Conservation (phyloP, 2,329 filamentous ascomycete genomes). For the Ceratocystis harringtonii region DNA sequence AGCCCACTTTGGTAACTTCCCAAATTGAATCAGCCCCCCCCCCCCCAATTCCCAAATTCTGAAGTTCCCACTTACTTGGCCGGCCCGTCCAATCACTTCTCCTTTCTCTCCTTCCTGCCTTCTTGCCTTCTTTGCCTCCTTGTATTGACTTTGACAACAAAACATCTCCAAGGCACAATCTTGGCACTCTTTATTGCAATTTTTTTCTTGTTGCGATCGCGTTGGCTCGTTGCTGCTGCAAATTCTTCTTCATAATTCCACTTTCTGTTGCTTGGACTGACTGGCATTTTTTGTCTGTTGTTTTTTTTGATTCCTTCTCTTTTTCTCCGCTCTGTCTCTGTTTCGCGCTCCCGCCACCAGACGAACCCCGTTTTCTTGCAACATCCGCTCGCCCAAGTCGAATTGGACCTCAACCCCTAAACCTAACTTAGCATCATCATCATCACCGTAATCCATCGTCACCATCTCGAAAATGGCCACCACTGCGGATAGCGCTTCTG, state of each 20-base stretch:
- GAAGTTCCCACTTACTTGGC: slow-evolving; percentile 5
- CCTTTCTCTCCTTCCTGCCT: slow-evolving; percentile 6
- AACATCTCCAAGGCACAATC: slow-evolving; percentile 12
- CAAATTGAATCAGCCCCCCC: background rate
- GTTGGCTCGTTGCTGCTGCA: slow-evolving; percentile 14
- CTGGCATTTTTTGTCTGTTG: slow-evolving; percentile 5
- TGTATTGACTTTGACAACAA: slow-evolving; percentile 11
- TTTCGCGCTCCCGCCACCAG: slow-evolving; percentile 16
- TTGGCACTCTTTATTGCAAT: background rate
- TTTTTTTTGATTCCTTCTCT: slow-evolving; percentile 11
- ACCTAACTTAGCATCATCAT: background rate
- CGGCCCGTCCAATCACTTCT: slow-evolving; percentile 1
- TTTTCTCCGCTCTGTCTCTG: slow-evolving; percentile 5
- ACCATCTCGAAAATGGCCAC: slow-evolving; percentile 36
- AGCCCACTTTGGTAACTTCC: slow-evolving; percentile 8
- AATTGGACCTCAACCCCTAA: background rate
- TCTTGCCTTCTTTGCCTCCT: slow-evolving; percentile 6
- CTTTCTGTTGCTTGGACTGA: background rate
- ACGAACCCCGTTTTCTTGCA: background rate
- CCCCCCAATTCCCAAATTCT: slow-evolving; percentile 1
- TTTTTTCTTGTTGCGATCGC: slow-evolving; percentile 11
- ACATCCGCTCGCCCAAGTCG: background rate
- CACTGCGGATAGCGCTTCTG: slow-evolving; percentile 45
- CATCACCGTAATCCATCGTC: slow-evolving; percentile 1
- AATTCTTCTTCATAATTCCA: background rate